Base-by-base conservation (phyloP, 139 green algal species). In the Coelastrella sp. region DNA sequence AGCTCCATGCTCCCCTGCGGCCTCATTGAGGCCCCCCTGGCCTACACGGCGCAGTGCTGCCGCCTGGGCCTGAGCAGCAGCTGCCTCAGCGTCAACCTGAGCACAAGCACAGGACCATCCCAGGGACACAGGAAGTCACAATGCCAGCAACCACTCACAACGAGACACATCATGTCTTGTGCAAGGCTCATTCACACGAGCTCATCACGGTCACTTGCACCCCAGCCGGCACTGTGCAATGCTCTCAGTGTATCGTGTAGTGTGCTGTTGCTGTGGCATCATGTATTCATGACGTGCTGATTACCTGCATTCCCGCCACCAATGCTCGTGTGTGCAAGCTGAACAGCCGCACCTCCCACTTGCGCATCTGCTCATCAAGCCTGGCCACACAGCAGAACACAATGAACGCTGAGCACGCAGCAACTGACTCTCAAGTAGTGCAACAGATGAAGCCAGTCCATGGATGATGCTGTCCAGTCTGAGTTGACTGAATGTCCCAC, bases 261-360 rank as follows among this genome's bases (percentile, higher is more conserved):
- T 3, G 35, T 49, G 35, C 35, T 49, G 35, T 3, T 49, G 35
- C 35, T 49, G 35, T 49, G 35, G 35, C 35, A 49, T 49, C 35
- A 49, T 49, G 35, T 49, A 49, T 49, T 49, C 35, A 49, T 49
- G 35, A 49, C 35, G 35, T 78, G 15, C 70, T 25, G 17, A 24
- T 78, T 59, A 95, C 92, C 78, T 84, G 56, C 24, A 15, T 84
- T 7, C 91, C 92, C 9, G 90, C 92, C 19, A 85, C 84, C 65
- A 90, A 57, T 19, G 92, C 94, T 60, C 91, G 85, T 7, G 94
- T 94, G 72, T 94, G 87, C 63, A 98, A 92, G 56, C 65, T 87
- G 89, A 96, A 97, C 83, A 97, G 90, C 25, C 96, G 92, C 57
- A 95, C 89, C 93, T 98, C 94, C 90, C 88, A 92, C 0, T 57